Base-by-base conservation (phyloP, 2,329 filamentous ascomycete species). In the Cucurbitaria berberidis region DNA sequence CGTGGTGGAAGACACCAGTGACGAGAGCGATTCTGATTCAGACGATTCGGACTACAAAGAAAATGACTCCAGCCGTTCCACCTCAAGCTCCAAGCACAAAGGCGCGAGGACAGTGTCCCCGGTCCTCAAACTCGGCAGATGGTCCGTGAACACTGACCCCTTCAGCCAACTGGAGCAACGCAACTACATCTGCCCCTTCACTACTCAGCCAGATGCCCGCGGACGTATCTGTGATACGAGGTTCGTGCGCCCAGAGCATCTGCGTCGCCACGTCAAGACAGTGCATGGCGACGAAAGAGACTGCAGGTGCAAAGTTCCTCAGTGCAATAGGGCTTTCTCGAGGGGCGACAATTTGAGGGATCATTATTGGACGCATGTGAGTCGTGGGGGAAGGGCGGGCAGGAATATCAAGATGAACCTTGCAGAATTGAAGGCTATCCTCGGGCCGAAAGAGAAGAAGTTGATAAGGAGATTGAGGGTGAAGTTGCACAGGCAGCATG, bases 331-430 rank as follows among this genome's bases (percentile, higher is more conserved):
- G 21, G 19, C 18, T 2, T 68, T 68, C 32, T 57, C 55, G 1
- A 61, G 66, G n/a, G 57, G 60, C 2, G 66, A 68, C 40, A 68
- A 68, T 41, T 35, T 64, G 9, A 57, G 62, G 0, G 59, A 66
- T 15, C 66, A 68, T 26, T 68, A 68, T 48, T 64, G 61, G 55
- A 67, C 64, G 16, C 66, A 68, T 41, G n/a, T 68, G 5, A 22
- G 51, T 1, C 46, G 58, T 8, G 61, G 60, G 7, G 64, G 64
- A 1, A 55, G 61, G 5, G 21, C 36, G 22, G 61, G 66, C 0
- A 60, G 55, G 35, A 67, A 67, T 24, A 36, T 30, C 1, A 68
- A 67, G 50, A 62, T 57, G 50, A 45, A 21, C 1, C 16, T 66
- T 3, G 24, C 10, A 6, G 48, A 63, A 16, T 35, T 68, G 18